Percentiles rank a stretch among this genome's conserved stretches.
Evolutionary conservation across 352 stramenopile species (phyloP).

Genomic region (Ophiocytium majus): DNA sequence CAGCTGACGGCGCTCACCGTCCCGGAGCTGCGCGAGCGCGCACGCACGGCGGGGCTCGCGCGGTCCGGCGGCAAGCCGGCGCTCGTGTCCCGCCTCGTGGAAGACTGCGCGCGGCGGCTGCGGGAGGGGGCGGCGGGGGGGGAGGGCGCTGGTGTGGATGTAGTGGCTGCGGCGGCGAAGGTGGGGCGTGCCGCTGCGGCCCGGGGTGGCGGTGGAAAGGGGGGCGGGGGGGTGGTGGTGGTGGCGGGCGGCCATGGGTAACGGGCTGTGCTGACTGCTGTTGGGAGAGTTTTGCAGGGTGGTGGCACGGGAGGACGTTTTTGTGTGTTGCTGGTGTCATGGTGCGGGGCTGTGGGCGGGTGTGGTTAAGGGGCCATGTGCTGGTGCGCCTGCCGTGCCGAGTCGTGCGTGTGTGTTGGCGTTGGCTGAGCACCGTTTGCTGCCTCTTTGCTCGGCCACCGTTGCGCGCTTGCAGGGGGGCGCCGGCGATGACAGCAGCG

Average conservation of each 20-base stretch:
- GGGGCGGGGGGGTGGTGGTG: background rate
- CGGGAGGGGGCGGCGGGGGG: background rate
- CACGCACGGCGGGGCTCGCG: background rate
- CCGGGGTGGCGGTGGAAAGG: background rate
- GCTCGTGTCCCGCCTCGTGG: background rate
- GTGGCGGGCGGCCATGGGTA: background rate
- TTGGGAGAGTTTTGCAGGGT: too few relatives aligned
- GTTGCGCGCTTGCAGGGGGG: background rate
- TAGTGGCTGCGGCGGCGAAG: background rate
- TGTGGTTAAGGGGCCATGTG: background rate
- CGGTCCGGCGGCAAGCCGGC: background rate
- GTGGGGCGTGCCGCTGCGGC: background rate
- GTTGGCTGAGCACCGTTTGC: background rate
- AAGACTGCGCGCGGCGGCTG: background rate
- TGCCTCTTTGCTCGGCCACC: background rate
- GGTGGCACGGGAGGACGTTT: too few relatives aligned
- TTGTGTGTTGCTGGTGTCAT: background rate
- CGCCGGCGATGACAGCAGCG: background rate
- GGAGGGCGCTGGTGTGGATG: constrained; percentile 8
- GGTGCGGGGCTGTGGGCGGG: background rate
- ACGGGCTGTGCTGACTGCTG: too few relatives aligned
- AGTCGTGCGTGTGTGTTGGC: background rate
- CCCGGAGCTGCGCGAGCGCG: constrained; percentile 47
- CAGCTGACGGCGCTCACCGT: constrained; percentile 40
- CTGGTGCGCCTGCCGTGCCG: too few relatives aligned